These are phyloP conservation scores for Citrus unshiu DNA, from an alignment of 345 rosid species.

Conservation along the genomic window DNA sequence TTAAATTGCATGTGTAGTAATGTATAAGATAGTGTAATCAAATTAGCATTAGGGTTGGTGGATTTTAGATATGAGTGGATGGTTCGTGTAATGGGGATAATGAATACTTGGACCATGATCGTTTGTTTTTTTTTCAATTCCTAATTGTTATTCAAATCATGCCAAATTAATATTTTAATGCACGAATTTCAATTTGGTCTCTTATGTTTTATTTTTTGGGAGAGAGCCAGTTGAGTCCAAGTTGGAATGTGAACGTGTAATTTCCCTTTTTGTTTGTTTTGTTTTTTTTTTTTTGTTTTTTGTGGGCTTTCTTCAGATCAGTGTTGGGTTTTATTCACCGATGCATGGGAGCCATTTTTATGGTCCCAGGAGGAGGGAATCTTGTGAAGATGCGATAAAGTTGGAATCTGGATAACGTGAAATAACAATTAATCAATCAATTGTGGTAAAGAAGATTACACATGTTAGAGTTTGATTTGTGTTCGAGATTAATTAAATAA, in stretches of 20 bases:
- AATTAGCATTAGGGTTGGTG: neutral
- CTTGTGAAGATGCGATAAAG: slow-evolving; percentile 8
- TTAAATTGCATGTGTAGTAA: neutral
- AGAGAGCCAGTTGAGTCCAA: too few species aligned
- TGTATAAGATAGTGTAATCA: neutral
- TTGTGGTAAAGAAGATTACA: neutral
- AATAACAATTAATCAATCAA: too few species aligned
- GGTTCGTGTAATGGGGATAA: slow-evolving; percentile 11
- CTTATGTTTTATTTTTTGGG: too few species aligned
- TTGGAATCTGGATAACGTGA: slow-evolving; percentile 3
- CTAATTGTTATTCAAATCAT: neutral
- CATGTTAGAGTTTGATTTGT: neutral
- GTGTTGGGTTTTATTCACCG: neutral
- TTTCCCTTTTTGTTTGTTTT: too few species aligned
- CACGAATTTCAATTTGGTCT: neutral
- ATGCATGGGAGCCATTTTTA: neutral
- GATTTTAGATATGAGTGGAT: neutral
- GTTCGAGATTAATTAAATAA: neutral
- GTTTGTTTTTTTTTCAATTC: neutral
- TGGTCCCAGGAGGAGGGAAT: slow-evolving; percentile 8
- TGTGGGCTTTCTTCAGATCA: too few species aligned
- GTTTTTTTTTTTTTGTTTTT: too few species aligned
- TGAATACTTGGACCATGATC: slow-evolving; percentile 10
- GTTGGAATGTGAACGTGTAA: too few species aligned
- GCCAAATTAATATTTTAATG: neutral